phyloP scores from a whole-genome alignment of 2,329 filamentous ascomycete genomes.

The Lachnellula willkommii region DNA sequence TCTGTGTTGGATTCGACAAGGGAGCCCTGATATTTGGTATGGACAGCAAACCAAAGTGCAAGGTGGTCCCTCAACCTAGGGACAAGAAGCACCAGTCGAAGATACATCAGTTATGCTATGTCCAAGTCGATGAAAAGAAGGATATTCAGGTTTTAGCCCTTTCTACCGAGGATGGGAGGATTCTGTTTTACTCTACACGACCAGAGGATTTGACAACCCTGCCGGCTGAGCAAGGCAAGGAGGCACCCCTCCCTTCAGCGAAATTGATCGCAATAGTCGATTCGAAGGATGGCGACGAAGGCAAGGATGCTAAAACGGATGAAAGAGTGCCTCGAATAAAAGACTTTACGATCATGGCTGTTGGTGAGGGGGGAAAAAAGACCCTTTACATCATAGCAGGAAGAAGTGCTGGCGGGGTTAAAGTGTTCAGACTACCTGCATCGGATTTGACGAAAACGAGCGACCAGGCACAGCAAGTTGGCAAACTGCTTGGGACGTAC shows the following conservation, averaged over 20 bases:
- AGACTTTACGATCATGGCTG: slow-evolving; percentile 65
- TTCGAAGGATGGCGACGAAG: slow-evolving; percentile 55
- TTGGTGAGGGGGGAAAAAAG: slow-evolving; percentile 33
- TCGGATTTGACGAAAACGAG: slow-evolving; percentile 32
- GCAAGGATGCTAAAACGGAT: slow-evolving; percentile 65
- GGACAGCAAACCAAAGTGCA: slow-evolving; percentile 76
- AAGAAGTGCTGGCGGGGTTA: slow-evolving; percentile 80
- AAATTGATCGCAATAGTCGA: slow-evolving; percentile 72
- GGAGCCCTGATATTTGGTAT: slow-evolving; percentile 82
- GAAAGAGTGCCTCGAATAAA: slow-evolving; percentile 65
- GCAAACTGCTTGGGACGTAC: slow-evolving; percentile 66
- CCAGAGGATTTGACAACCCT: slow-evolving; percentile 39
- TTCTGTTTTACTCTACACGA: slow-evolving; percentile 75
- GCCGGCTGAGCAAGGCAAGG: slow-evolving; percentile 32
- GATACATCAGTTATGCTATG: slow-evolving; percentile 74
- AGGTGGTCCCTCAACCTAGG: slow-evolving; percentile 57
- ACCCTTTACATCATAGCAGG: slow-evolving; percentile 62
- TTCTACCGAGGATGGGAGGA: slow-evolving; percentile 84
- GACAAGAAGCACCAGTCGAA: slow-evolving; percentile 45
- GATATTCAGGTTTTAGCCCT: slow-evolving; percentile 61
- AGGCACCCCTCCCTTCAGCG: slow-evolving; percentile 51
- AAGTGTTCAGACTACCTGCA: slow-evolving; percentile 63
- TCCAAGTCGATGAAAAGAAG: slow-evolving; percentile 46
- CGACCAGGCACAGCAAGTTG: slow-evolving; percentile 25
- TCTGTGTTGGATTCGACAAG: slow-evolving; percentile 82